Percentiles rank a stretch among this genome's conserved stretches.
phyloP scores from a whole-genome alignment of 805 yeast genomes.

The Candida boleticola region DNA sequence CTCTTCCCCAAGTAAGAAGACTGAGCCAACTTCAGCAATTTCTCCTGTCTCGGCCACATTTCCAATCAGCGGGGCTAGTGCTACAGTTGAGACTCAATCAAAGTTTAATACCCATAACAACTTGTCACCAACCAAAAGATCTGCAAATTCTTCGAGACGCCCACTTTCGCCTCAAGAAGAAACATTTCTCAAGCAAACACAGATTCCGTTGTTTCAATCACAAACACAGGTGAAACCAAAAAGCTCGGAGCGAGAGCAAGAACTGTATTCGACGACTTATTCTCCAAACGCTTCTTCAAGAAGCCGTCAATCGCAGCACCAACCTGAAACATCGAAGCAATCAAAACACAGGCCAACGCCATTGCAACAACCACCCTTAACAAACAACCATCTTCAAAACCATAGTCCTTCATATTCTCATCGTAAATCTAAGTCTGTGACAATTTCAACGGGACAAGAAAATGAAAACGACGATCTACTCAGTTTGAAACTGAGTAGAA shows the following conservation, averaged over 20 bases:
- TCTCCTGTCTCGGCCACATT: constrained; percentile 1
- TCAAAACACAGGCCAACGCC: neutral
- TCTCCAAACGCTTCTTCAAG: too few species aligned
- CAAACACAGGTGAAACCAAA: too few species aligned
- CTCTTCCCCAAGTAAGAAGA: constrained; percentile 1
- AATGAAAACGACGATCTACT: constrained; percentile 7
- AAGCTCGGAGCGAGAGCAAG: neutral
- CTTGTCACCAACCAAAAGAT: constrained; percentile 6
- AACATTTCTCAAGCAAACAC: constrained; percentile 21
- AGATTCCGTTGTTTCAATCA: constrained; percentile 19
- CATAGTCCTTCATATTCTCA: neutral
- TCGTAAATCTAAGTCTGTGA: constrained; percentile 1
- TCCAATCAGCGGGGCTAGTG: neutral
- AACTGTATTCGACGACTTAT: neutral
- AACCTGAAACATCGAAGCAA: neutral
- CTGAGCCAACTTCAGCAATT: constrained; percentile 2
- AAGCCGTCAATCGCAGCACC: too few species aligned
- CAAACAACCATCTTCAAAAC: constrained; percentile 1
- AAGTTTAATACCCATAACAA: neutral
- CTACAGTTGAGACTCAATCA: neutral
- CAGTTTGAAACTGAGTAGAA: constrained; percentile 11
- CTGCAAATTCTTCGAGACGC: constrained; percentile 14
- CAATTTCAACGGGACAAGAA: neutral
- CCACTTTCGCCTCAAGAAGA: constrained; percentile 23
- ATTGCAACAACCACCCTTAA: constrained; percentile 1